Evolutionary conservation across 2,329 filamentous ascomycete genomes (phyloP).

Genomic region (Botrytis paeoniae): DNA sequence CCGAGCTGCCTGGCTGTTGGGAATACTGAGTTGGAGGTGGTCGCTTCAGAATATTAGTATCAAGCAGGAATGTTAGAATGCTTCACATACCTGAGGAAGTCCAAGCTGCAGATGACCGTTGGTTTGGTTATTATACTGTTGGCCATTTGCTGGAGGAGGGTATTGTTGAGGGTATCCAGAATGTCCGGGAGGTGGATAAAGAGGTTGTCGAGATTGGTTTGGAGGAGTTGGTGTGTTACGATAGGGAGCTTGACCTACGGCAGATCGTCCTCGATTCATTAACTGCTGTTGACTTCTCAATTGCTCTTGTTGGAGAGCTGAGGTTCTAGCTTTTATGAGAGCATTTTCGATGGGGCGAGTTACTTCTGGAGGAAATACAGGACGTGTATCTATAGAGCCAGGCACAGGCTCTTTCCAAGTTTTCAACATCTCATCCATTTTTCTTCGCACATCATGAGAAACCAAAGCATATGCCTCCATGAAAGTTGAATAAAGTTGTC

Average conservation of each 20-base stretch:
- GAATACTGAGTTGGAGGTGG: slow-evolving; percentile 26
- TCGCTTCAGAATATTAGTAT: slow-evolving; percentile 22
- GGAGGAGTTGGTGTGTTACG: slow-evolving; percentile 75
- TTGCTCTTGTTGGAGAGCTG: slow-evolving; percentile 58
- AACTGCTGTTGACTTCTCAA: slow-evolving; percentile 55
- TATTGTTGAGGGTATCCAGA: slow-evolving; percentile 39
- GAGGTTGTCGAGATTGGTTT: slow-evolving; percentile 41
- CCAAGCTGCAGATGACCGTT: slow-evolving; percentile 31
- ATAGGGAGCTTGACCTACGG: slow-evolving; percentile 57
- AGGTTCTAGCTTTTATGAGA: slow-evolving; percentile 72
- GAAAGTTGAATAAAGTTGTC: slow-evolving; percentile 88
- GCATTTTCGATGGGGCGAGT: slow-evolving; percentile 92
- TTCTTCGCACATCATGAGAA: slow-evolving; percentile 75
- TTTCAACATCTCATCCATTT: slow-evolving; percentile 95
- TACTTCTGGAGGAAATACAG: slow-evolving; percentile 84
- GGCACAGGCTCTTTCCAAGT: slow-evolving; percentile 98
- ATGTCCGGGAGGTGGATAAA: slow-evolving; percentile 40
- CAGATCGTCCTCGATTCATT: slow-evolving; percentile 49
- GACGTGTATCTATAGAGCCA: slow-evolving; percentile 85
- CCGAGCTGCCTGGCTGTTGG: slow-evolving; percentile 36
- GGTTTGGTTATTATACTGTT: slow-evolving; percentile 25
- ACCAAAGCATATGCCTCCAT: slow-evolving; percentile 96
- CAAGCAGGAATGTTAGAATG: neutral
- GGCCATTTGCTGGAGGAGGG: slow-evolving; percentile 27
- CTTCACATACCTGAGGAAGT: slow-evolving; percentile 32